Evolutionary conservation across 1,284 basidiomycete genomes (phyloP).

Genomic region (Grifola frondosa): DNA sequence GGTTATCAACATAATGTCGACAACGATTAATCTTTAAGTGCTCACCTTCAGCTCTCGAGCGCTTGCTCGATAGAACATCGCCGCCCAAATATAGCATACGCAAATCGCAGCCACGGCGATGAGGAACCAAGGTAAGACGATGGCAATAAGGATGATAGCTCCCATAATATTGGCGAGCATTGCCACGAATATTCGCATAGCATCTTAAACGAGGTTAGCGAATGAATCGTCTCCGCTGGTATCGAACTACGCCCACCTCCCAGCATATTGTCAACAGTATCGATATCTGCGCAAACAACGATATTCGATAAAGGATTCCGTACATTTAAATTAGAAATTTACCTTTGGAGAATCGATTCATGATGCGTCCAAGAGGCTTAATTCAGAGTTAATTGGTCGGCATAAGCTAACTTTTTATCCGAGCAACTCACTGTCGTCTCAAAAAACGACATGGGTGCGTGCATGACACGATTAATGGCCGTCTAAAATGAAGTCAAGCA

Average conservation of each 20-base stretch:
- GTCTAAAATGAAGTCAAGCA: too few species aligned
- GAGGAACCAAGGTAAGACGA: conserved; percentile 84
- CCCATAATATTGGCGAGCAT: conserved; percentile 69
- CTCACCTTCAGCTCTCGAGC: conserved; percentile 80
- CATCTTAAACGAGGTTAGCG: conserved; percentile 42
- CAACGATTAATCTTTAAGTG: background rate
- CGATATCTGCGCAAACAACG: conserved; percentile 64
- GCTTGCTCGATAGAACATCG: conserved; percentile 83
- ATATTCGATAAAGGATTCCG: conserved; percentile 3
- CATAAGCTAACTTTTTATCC: too few species aligned
- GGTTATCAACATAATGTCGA: background rate
- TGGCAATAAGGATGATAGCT: conserved; percentile 75
- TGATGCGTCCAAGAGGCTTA: conserved; percentile 84
- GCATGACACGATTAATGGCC: conserved; percentile 64
- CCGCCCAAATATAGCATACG: conserved; percentile 61
- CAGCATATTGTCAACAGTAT: conserved; percentile 81
- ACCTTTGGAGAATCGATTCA: conserved; percentile 80
- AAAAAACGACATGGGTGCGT: conserved; percentile 86
- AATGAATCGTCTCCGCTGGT: background rate
- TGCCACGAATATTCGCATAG: conserved; percentile 73
- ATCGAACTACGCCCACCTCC: conserved; percentile 43
- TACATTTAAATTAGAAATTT: conserved; percentile 2
- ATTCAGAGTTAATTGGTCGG: conserved; percentile 2
- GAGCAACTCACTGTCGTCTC: conserved; percentile 67
- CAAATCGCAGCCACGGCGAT: conserved; percentile 66